Conservation (phyloP, 2,329 filamentous ascomycete genomes). For the Verticillium albo-atrum region DNA sequence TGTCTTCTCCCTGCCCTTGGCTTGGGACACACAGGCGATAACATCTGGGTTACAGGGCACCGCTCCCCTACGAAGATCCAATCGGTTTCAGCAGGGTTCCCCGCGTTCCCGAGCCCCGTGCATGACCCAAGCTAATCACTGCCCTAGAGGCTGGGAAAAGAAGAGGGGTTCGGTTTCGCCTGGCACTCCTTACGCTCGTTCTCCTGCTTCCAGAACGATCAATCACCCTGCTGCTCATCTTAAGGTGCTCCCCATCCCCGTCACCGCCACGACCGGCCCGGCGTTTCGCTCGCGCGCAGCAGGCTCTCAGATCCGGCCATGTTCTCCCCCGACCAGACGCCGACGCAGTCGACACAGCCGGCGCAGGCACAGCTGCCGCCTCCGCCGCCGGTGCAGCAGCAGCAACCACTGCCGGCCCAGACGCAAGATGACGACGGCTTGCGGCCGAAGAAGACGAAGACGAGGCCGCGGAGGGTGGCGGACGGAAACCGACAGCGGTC, state of each 20-base stretch:
- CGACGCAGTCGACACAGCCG: not conserved
- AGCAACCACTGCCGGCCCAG: not conserved
- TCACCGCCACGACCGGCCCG: not conserved
- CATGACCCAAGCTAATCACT: not conserved
- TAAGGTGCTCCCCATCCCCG: not conserved
- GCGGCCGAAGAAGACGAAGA: not conserved
- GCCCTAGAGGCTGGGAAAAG: not conserved
- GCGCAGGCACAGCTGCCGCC: not conserved
- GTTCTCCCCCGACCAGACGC: not conserved
- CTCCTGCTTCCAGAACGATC: not conserved
- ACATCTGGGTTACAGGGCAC: not conserved
- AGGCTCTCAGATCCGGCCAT: not conserved
- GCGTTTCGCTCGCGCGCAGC: not conserved
- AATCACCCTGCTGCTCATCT: not conserved
- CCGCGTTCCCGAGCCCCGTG: not conserved
- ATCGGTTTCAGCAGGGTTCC: not conserved
- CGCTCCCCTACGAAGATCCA: not conserved
- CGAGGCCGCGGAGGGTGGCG: not conserved
- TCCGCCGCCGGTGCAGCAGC: not conserved
- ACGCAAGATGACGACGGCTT: not conserved
- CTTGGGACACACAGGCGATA: not conserved
- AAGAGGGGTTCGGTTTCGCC: not conserved
- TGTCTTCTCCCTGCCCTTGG: not conserved
- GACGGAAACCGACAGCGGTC: not conserved
- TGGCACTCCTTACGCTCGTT: not conserved